Base-by-base conservation (phyloP, 2,329 filamentous ascomycete genomes). In the Nothomitra cinnamomea region DNA sequence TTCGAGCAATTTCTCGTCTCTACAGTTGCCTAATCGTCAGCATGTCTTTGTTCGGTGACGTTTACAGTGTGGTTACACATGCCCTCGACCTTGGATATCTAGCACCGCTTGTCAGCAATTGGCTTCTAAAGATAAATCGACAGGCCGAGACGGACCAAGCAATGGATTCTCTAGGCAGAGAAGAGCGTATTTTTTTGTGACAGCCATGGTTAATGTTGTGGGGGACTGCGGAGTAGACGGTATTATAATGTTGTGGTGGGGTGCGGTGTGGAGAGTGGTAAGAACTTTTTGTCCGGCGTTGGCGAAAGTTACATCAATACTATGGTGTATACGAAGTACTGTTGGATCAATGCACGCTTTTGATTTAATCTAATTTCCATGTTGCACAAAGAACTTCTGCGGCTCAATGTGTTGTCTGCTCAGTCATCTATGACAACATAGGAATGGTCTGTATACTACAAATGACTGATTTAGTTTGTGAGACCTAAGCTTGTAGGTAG, bases 161-260 rank as follows among this genome's bases (percentile, higher is more conserved):
- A 98, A 82, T 69, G 92, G 92, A 72, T 98, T 98, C 83, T 95
- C 92, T 64, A 98, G 73, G 71, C 85, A 92, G 65, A 96, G 78
- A 64, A 98, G 84, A 70, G 86, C 77, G 74, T 84, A 96, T 70
- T 88, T 83, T 72, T 88, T 84, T 62, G 70, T 66, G 61, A 82
- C 69, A 66, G 85, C 76, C 87, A 94, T 94, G 64, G 63, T 72
- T 3, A 15, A 22, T 15, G 25, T 17, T 17, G 25, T 6, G 10
- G 12, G 25, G 10, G n/a, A 17, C 19, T 15, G 43, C 17, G 45
- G 45, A 35, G 10, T 49, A 35, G 32, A 1, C 12, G 24, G 6
- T 12, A 15, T 12, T 45, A 6, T 8, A 8, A 6, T 28, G 13
- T 49, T 19, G 45, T 49, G 24, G 24, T 35, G 10, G 19, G 17